Evolutionary conservation across 208 protist species (phyloP).

Genomic region (Trypanosoma conorhini): DNA sequence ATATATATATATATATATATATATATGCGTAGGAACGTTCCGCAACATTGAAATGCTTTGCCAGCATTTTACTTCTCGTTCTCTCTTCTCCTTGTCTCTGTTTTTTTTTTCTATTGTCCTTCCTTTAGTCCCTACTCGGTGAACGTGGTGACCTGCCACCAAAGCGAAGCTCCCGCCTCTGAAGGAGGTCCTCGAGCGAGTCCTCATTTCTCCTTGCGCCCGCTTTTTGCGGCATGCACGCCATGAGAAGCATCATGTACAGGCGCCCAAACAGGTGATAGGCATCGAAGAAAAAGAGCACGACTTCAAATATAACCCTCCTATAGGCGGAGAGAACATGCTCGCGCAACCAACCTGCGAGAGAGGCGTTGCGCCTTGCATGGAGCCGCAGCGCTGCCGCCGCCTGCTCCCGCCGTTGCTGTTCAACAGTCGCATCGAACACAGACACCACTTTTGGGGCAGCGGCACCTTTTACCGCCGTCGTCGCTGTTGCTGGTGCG

Average conservation of each 20-base stretch:
- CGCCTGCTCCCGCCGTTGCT: constrained; percentile 37
- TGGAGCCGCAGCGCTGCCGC: constrained; percentile 26
- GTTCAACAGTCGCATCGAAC: constrained; percentile 42
- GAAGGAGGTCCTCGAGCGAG: constrained; percentile 46
- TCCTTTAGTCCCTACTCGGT: background rate
- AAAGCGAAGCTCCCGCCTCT: constrained; percentile 18
- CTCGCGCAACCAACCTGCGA: background rate
- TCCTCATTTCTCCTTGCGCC: constrained; percentile 23
- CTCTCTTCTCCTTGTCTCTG: background rate
- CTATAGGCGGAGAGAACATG: constrained; percentile 31
- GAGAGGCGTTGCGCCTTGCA: background rate
- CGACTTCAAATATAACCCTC: constrained; percentile 33
- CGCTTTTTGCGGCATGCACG: constrained; percentile 15
- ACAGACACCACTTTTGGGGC: constrained; percentile 28
- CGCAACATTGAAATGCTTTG: background rate
- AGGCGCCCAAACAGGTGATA: constrained; percentile 37
- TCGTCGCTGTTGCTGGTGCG: background rate
- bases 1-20: too few species aligned
- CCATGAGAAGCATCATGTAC: constrained; percentile 39
- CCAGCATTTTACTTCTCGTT: background rate
- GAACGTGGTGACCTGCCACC: background rate
- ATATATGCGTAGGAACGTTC: background rate
- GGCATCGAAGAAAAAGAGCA: constrained; percentile 39
- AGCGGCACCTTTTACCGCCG: background rate
- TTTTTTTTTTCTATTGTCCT: background rate